These are phyloP conservation scores for Lepiota brunneoincarnata DNA, from an alignment of 768 basidiomycete genomes.

Conservation along the genomic window DNA sequence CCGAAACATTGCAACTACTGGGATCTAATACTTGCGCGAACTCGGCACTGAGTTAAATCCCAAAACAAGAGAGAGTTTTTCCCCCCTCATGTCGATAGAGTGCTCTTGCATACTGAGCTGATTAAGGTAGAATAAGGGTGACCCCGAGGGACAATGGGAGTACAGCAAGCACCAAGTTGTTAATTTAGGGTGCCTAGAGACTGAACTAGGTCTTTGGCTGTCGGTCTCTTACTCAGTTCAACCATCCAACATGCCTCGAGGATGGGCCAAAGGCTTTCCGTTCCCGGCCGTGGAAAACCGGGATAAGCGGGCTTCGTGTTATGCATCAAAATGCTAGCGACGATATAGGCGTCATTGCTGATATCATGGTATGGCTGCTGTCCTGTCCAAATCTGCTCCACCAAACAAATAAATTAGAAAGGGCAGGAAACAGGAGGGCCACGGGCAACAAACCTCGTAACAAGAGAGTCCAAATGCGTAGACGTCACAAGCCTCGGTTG, in stretches of 20 bases:
- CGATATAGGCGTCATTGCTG: not conserved
- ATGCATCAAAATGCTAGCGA: not conserved
- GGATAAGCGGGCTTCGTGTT: not conserved
- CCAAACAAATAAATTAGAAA: too few species aligned
- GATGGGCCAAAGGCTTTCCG: not conserved
- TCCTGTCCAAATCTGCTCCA: too few species aligned
- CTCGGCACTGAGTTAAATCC: too few species aligned
- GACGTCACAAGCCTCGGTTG: constrained; percentile 16
- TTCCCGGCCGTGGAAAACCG: not conserved
- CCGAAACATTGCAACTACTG: not conserved
- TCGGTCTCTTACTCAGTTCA: not conserved
- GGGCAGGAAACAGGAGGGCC: too few species aligned
- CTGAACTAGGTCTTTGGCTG: not conserved
- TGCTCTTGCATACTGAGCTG: too few species aligned
- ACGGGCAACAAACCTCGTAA: constrained; percentile 13
- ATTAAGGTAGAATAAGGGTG: too few species aligned
- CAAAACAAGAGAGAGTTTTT: too few species aligned
- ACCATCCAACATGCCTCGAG: not conserved
- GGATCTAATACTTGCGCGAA: too few species aligned
- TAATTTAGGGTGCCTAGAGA: not conserved
- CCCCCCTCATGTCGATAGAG: too few species aligned
- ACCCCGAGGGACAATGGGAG: too few species aligned
- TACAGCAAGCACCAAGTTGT: too few species aligned
- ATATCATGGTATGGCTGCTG: not conserved
- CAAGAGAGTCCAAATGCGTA: constrained; percentile 16